A percentile compares a stretch with the other conserved stretches of the same genome.
Conservation (phyloP, 129 eudicot species). For the Centaurea solstitialis region DNA sequence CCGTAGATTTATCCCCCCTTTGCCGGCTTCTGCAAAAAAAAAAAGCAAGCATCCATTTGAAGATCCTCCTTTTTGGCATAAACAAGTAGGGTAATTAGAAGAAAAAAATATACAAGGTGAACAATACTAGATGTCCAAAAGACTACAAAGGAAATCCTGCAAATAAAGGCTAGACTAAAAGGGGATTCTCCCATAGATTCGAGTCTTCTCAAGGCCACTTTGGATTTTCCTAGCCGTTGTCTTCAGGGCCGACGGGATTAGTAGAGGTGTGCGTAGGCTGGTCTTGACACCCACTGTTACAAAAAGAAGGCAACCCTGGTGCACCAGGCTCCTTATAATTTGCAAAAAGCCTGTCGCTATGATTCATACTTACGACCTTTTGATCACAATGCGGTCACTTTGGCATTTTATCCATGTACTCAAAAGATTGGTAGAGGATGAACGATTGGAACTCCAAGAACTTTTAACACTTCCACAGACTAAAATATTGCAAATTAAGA, state of each 20-base stretch:
- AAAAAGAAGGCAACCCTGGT: not conserved
- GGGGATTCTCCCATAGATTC: no score
- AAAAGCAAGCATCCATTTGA: conserved; percentile 6
- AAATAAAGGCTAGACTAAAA: no score
- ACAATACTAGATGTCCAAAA: not conserved
- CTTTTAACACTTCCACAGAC: not conserved
- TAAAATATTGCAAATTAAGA: not conserved
- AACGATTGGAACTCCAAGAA: not conserved
- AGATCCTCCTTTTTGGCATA: not conserved
- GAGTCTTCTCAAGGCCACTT: no score
- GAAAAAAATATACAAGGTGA: not conserved
- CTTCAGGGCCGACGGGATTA: not conserved
- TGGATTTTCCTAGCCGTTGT: not conserved
- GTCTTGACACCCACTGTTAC: not conserved
- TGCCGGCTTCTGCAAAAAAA: conserved; percentile 64
- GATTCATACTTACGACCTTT: not conserved
- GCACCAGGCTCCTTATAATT: not conserved
- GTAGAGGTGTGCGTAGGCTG: not conserved
- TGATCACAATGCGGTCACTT: not conserved
- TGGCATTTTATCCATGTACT: conserved; percentile 5
- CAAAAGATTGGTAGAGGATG: conserved; percentile 1
- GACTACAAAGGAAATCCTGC: not conserved
- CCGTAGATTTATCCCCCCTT: conserved; percentile 59
- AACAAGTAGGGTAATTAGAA: conserved; percentile 5
- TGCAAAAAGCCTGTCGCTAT: not conserved